Conservation (phyloP, 345 rosid genomes). For the Ceriops decandra region DNA sequence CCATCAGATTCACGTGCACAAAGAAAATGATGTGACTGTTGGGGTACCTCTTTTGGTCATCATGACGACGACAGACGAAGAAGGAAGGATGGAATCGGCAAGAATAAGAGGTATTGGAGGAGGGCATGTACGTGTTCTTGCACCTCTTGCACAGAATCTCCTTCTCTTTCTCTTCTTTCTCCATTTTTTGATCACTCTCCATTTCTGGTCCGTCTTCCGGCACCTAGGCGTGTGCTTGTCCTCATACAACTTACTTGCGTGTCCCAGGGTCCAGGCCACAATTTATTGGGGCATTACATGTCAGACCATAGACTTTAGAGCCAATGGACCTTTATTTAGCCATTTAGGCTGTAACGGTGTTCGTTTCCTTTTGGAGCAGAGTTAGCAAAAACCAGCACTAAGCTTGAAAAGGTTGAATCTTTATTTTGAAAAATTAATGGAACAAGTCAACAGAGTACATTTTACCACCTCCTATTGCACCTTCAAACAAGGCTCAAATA, state of each 20-base stretch:
- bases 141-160: slow-evolving; percentile 72
- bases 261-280: too few relatives aligned
- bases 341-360: neutral
- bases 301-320: neutral
- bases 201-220: neutral
- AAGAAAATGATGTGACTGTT: neutral
- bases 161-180: slow-evolving; percentile 25
- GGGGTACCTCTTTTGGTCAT: slow-evolving; percentile 78
- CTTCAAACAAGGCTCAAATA: too few relatives aligned
- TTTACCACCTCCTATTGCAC: too few relatives aligned
- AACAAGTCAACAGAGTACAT: too few relatives aligned
- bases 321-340: neutral
- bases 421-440: too few relatives aligned
- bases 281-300: too few relatives aligned
- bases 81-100: slow-evolving; percentile 87
- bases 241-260: neutral
- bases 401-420: too few relatives aligned
- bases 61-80: slow-evolving; percentile 95
- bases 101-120: slow-evolving; percentile 58
- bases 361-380: too few relatives aligned
- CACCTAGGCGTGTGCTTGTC: neutral
- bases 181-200: slow-evolving; percentile 12
- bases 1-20: too few relatives aligned
- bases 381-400: too few relatives aligned
- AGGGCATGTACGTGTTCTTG: slow-evolving; percentile 43